Percentiles rank a stretch among this genome's conserved stretches.
phyloP scores from a whole-genome alignment of 768 basidiomycete genomes.

The Phlegmacium glaucopus region DNA sequence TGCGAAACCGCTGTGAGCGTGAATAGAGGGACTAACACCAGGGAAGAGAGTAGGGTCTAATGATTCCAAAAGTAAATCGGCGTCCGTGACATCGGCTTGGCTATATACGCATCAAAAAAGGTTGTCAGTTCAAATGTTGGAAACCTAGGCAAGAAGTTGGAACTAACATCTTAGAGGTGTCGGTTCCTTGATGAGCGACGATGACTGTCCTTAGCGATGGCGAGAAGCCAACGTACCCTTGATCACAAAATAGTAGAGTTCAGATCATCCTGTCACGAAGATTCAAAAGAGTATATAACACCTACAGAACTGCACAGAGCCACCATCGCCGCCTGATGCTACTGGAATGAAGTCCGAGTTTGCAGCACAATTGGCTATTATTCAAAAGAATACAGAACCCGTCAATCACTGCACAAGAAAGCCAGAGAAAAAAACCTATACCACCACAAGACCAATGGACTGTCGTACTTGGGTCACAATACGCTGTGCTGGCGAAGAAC shows the following conservation, averaged over 20 bases:
- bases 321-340: slow-evolving; percentile 42
- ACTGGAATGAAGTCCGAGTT: slow-evolving; percentile 39
- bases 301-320: slow-evolving; percentile 36
- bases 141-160: background rate
- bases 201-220: slow-evolving; percentile 32
- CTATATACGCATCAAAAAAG: slow-evolving; percentile 16
- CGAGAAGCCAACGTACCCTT: slow-evolving; percentile 28
- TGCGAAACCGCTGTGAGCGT: slow-evolving; percentile 44
- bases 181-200: slow-evolving; percentile 43
- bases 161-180: slow-evolving; percentile 31
- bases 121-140: background rate
- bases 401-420: background rate
- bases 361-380: slow-evolving; percentile 34
- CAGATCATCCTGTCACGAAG: background rate
- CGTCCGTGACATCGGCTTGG: slow-evolving; percentile 36
- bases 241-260: background rate
- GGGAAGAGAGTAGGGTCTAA: slow-evolving; percentile 43
- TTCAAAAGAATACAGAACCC: background rate
- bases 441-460: slow-evolving; percentile 49
- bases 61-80: slow-evolving; percentile 24
- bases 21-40: slow-evolving; percentile 36
- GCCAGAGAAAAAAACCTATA: slow-evolving; percentile 16
- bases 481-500: slow-evolving; percentile 46
- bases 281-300: background rate
- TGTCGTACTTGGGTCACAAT: slow-evolving; percentile 41